Base-by-base conservation (phyloP, 139 green algal species). In the Desmodesmus armatus region DNA sequence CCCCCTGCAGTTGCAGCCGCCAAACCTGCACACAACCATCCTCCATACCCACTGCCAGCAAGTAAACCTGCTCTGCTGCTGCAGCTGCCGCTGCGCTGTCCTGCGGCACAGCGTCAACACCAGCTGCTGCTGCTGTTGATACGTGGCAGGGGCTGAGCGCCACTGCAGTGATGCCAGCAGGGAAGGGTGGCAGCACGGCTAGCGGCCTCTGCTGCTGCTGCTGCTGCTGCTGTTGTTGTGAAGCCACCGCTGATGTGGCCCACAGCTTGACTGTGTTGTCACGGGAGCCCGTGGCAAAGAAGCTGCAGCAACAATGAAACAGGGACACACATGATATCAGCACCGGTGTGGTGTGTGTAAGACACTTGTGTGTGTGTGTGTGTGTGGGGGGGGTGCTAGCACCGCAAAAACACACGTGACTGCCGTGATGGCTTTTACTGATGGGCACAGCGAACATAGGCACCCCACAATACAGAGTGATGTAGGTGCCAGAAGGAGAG, bases 181-280 rank as follows among this genome's bases (percentile, higher is more conserved):
- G 65, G 49, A 94, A 92, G 25, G 74, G 53, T 17, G 90, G 87
- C 65, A 93, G 78, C 21, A 39, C 70, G 29, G 40, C 3, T 2
- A 74, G 29, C 33, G 62, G 81, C 60, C 70, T 69, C 35, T 67
- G 53, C 21, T 51, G n/a, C 17, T 77, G 29, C 40, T 6, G n/a
- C n/a, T n/a, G n/a, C n/a, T n/a, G n/a, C n/a, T 31, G 21, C 69
- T n/a, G 25, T 62, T 47, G n/a, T 11, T 33, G 69, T 35, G 53
- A 5, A 91, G 25, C n/a, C n/a, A n/a, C n/a, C n/a, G n/a, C n/a
- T n/a, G n/a, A n/a, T n/a, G n/a, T n/a, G 1, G 9, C 0, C 94
- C 94, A 98, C 0, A 96, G 37, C 87, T 95, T 96, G 40, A 97
- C 92, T 23, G 77, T 88, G 35, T 91, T 74, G 85, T 98, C 96